Evolutionary conservation across 805 yeast genomes (phyloP), one percentile per base, ranked within the genome.

Genomic region (Hanseniaspora lindneri): DNA sequence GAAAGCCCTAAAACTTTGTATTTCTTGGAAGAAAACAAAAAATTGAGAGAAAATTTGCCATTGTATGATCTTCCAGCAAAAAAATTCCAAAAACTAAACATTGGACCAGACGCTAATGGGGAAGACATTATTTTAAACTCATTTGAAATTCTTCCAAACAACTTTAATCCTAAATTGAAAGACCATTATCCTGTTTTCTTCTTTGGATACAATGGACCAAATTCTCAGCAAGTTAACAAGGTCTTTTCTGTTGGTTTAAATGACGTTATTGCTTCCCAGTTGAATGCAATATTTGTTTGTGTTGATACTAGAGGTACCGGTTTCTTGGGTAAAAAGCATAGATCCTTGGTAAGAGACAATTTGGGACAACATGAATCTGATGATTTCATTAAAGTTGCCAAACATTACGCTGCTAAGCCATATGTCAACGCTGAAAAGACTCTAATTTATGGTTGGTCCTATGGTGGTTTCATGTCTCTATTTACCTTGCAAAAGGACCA

Each of bases 291-390:
- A 42, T 95, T 92, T 8, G 95, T 92, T 1, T 83, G 95, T 1
- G 94, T 92, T 3, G 98, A 92, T 64, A 97, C 97, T 0, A 75
- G 98, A 56, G 98, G 98, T 27, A 92, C 98, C 1, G 97, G 96
- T 0, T 84, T 71, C 63, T 84, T 79, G 65, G 95, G 95, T 13
- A 74, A 80, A 44, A 61, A 74, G 44, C 92, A 80, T 68, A 76
- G 95, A 60, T 74, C 82, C 24, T 62, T 76, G 30, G 97, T 92
- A 2, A 75, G 94, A 44, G 94, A 84, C 60, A 74, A 76, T 27
- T 70, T 92, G 47, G 96, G 97, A 1, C 68, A 78, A 54, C 77
- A 72, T 59, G 98, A 92, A 63, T 82, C 92, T 1, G 66, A 67
- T 24, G 98, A 92, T 63, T 96, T 89, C 64, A 82, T 92, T 33